Evolutionary conservation across 2,329 filamentous ascomycete genomes (phyloP).

Genomic region (Botryotinia globosa): DNA sequence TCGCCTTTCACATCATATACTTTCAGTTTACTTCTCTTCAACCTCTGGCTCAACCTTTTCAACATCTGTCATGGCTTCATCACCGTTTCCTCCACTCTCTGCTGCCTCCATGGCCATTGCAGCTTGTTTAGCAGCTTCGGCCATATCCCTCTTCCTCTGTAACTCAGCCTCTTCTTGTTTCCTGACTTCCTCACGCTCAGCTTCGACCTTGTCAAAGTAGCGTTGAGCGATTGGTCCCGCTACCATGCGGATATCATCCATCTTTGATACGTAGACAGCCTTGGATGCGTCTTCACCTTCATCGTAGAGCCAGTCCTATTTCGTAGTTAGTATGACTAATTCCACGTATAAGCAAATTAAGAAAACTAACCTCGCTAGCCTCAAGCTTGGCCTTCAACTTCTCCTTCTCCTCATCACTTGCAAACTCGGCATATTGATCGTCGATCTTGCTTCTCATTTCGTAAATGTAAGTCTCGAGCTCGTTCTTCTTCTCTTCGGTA

Average conservation of each 20-base stretch:
- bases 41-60: slow-evolving; percentile 36
- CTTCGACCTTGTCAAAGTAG: slow-evolving; percentile 91
- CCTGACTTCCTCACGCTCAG: slow-evolving; percentile 74
- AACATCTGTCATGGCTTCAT: slow-evolving; percentile 64
- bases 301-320: slow-evolving; percentile 95
- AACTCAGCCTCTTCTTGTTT: slow-evolving; percentile 56
- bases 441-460: slow-evolving; percentile 94
- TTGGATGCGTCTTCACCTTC: slow-evolving; percentile 94
- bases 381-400: slow-evolving; percentile 82
- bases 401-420: slow-evolving; percentile 87
- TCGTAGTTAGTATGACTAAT: slow-evolving; percentile 27
- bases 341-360: background rate
- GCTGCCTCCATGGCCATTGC: slow-evolving; percentile 42
- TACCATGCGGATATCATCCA: slow-evolving; percentile 89
- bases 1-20: background rate
- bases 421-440: slow-evolving; percentile 83
- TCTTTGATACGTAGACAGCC: slow-evolving; percentile 89
- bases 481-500: slow-evolving; percentile 99
- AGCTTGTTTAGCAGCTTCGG: slow-evolving; percentile 46
- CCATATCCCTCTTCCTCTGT: slow-evolving; percentile 52
- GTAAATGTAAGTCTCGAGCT: slow-evolving; percentile 97
- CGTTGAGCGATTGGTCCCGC: slow-evolving; percentile 90
- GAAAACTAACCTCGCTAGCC: slow-evolving; percentile 71
- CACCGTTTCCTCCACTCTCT: slow-evolving; percentile 45
- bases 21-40: slow-evolving; percentile 29